A percentile compares a stretch with the other conserved stretches of the same genome.
These are phyloP conservation scores for Fistulinella prunicolor DNA, from an alignment of 768 basidiomycete genomes.

Conservation along the genomic window DNA sequence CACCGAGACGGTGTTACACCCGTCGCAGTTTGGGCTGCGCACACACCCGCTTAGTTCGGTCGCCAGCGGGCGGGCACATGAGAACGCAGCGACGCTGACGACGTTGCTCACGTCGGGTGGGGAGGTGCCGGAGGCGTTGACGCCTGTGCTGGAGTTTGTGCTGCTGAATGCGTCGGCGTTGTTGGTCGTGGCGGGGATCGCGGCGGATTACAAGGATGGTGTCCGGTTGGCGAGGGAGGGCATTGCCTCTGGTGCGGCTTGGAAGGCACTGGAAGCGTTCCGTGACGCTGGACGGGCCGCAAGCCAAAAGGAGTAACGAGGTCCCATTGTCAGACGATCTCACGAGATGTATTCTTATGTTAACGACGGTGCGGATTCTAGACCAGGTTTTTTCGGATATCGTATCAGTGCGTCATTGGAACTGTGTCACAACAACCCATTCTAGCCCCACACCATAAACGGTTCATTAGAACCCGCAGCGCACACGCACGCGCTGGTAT, in stretches of 20 bases:
- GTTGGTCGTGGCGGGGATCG: conserved; percentile 79
- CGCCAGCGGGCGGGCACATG: conserved; percentile 65
- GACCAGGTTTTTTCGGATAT: too few species aligned
- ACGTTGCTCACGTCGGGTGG: conserved; percentile 57
- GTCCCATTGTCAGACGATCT: too few species aligned
- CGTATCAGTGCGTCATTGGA: too few species aligned
- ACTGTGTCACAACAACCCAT: too few species aligned
- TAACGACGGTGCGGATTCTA: too few species aligned
- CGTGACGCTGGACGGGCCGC: conserved; percentile 36
- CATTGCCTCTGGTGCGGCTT: conserved; percentile 56
- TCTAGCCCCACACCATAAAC: too few species aligned
- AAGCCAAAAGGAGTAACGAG: too few species aligned
- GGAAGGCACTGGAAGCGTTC: conserved; percentile 54
- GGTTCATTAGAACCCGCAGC: too few species aligned
- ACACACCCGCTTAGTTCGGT: conserved; percentile 70
- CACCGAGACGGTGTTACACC: conserved; percentile 58
- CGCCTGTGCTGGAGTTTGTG: conserved; percentile 80
- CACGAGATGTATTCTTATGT: too few species aligned
- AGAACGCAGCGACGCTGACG: conserved; percentile 78
- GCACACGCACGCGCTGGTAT: too few species aligned
- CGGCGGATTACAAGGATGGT: conserved; percentile 66
- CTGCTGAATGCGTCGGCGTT: conserved; percentile 88
- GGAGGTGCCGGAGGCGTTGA: conserved; percentile 52
- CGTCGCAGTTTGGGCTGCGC: conserved; percentile 73
- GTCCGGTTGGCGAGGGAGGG: conserved; percentile 63